Conservation (phyloP, 2,329 filamentous ascomycete genomes). For the Ascosphaera aggregata region DNA sequence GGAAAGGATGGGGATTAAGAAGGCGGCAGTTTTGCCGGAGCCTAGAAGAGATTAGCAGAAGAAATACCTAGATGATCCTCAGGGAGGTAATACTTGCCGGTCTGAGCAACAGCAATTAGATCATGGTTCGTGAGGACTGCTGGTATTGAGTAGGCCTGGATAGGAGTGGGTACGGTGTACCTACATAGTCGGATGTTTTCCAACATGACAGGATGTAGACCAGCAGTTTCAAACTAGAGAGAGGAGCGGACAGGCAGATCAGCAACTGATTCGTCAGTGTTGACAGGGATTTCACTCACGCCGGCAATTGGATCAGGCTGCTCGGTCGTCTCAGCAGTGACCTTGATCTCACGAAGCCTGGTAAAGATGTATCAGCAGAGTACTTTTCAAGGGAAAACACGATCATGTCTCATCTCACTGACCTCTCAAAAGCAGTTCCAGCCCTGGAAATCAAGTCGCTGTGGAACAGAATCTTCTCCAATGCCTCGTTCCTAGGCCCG, state of each 20-base stretch:
- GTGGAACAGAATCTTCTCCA: constrained; percentile 57
- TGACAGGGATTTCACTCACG: constrained; percentile 18
- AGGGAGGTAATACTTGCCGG: constrained; percentile 58
- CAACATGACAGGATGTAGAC: constrained; percentile 63
- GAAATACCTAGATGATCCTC: no score
- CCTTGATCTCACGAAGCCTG: constrained; percentile 25
- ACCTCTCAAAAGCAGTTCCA: constrained; percentile 43
- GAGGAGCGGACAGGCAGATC: no score
- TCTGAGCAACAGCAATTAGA: constrained; percentile 76
- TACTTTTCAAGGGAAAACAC: background rate
- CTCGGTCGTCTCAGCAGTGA: constrained; percentile 25
- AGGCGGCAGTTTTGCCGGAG: constrained; percentile 89
- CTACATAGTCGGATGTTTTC: constrained; percentile 52
- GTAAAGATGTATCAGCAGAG: constrained; percentile 3
- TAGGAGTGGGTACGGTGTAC: constrained; percentile 56
- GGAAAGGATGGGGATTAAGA: constrained; percentile 69
- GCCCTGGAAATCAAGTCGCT: constrained; percentile 25
- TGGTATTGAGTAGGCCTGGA: constrained; percentile 68
- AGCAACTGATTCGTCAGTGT: no score
- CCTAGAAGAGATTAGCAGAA: constrained; percentile 28
- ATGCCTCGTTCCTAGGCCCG: constrained; percentile 41
- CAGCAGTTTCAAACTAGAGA: constrained; percentile 46
- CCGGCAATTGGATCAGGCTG: constrained; percentile 24
- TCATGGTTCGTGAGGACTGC: constrained; percentile 56
- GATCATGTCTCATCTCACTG: constrained; percentile 14